phyloP scores from a whole-genome alignment of 1,139 yeast species.

The Lodderomyces beijingensis region DNA sequence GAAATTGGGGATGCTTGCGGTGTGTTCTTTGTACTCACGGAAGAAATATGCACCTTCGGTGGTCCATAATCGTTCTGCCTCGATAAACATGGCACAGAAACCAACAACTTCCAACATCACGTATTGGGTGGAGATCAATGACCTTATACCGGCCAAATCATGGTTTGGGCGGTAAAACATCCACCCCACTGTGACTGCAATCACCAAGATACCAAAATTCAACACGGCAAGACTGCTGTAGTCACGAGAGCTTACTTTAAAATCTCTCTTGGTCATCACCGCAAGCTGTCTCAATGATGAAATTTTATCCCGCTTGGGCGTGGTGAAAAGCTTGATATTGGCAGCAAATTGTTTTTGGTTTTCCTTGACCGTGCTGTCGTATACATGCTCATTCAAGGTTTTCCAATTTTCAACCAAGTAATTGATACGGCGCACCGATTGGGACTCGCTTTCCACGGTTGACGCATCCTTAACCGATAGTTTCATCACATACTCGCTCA shows the following conservation, averaged over 20 bases:
- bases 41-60: constrained; percentile 67
- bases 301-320: constrained; percentile 25
- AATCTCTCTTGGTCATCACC: constrained; percentile 54
- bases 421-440: constrained; percentile 42
- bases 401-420: constrained; percentile 51
- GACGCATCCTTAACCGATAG: constrained; percentile 64
- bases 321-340: constrained; percentile 23
- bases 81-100: constrained; percentile 65
- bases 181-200: constrained; percentile 72
- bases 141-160: constrained; percentile 62
- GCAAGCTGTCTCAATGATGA: constrained; percentile 42
- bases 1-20: constrained; percentile 64
- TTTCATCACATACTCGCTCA: constrained; percentile 65
- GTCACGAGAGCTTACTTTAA: constrained; percentile 56
- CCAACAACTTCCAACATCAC: constrained; percentile 64
- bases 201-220: constrained; percentile 48
- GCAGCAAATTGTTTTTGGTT: constrained; percentile 15
- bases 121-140: constrained; percentile 61
- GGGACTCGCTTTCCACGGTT: constrained; percentile 37
- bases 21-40: constrained; percentile 71
- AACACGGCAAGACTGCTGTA: constrained; percentile 51
- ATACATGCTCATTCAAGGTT: constrained; percentile 5
- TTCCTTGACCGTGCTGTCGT: constrained; percentile 6
- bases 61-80: constrained; percentile 66
- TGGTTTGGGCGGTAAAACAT: constrained; percentile 64